Base-by-base conservation (phyloP, 306 rosid genomes). In the Senna tora region DNA sequence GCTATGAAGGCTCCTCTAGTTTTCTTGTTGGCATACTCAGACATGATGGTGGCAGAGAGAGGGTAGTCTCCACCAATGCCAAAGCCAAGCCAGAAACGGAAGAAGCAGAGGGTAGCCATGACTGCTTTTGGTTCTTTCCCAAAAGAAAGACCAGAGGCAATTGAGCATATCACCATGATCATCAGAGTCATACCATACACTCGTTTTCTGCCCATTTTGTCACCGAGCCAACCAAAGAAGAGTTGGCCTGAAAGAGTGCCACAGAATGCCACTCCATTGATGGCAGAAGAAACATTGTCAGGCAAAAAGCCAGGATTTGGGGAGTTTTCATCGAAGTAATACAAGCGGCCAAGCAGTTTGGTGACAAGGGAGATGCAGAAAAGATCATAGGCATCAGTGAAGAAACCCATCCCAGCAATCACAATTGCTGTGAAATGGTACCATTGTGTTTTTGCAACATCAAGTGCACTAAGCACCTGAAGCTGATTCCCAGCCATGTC, bases 21-120 rank as follows among this genome's bases (percentile, higher is more conserved):
- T 70, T 74, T 92, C 74, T 90, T 92, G 64, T 92, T 92, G 20
- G 96, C 91, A 71, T 92, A 92, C 81, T 92, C 98, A 13, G 98
- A 90, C 96, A 90, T 92, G 74, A 92, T 92, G 3, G 98, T 92
- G 22, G 98, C 98, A 0, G 98, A 92, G 60, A 92, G 96, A 53
- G 98, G 98, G 86, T 92, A 92, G 74, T 92, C 96, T 1, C 98
- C 98, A 11, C 96, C 98, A 43, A 92, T 90, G 53, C 96, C 98
- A 33, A 90, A 90, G 6, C 98, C 98, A 12, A 92, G 87, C 98
- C 96, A 92, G 82, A 92, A 92, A 30, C 96, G 79, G 71, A 88
- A 92, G 79, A 92, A 92, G 60, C 98, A 90, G 2, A 90, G 84
- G 1, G 98, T 92, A 4, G 85, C 71, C 57, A 92, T 69, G 28